Base-by-base conservation (phyloP, 352 stramenopile species). In the Globisporangium spinosum region DNA sequence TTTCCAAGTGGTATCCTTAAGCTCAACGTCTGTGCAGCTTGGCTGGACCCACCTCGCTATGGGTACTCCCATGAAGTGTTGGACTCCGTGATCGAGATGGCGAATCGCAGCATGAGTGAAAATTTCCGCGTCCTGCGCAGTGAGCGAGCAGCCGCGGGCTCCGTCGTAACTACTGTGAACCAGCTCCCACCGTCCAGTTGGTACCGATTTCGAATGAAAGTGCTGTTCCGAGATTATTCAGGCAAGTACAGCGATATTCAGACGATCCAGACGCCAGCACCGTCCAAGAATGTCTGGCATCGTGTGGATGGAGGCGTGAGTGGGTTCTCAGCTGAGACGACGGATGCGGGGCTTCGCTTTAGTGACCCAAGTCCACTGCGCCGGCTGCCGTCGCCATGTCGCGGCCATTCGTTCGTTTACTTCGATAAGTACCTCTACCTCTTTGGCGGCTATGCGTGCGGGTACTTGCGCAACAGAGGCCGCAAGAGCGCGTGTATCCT, bases 71-170 rank as follows among this genome's bases (percentile, higher is more conserved):
- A 82, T 27, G 68, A 75, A 49, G 70, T 90, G 0, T 29, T 83
- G 27, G 83, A 75, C 3, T 85, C 89, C 53, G 32, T 80, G 12
- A 29, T 93, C 17, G 82, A 93, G 59, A 85, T 93, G 73, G 79
- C 80, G 0, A 85, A 85, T 59, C 68, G 81, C 7, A 85, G 77
- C 25, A 66, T 62, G 2, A 91, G 76, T 47, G 79, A 87, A 51
- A 77, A 93, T 63, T 93, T 89, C 43, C 75, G 77, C 3, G 47
- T 87, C 10, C 58, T 83, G 15, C 75, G 67, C 12, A 73, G 82
- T 25, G 29, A 84, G 35, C 67, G 64, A 8, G 6, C 67, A 62
- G 53, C 34, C 2, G 45, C 68, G 3, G 68, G 45, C 27, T 71
- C 75, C 1, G 20, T 77, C 3, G 70, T 57, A 0, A 60, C 65